A percentile compares a stretch with the other conserved stretches of the same genome.
phyloP scores from a whole-genome alignment of 441 rosid genomes.

The Eugenia klotzschiana region DNA sequence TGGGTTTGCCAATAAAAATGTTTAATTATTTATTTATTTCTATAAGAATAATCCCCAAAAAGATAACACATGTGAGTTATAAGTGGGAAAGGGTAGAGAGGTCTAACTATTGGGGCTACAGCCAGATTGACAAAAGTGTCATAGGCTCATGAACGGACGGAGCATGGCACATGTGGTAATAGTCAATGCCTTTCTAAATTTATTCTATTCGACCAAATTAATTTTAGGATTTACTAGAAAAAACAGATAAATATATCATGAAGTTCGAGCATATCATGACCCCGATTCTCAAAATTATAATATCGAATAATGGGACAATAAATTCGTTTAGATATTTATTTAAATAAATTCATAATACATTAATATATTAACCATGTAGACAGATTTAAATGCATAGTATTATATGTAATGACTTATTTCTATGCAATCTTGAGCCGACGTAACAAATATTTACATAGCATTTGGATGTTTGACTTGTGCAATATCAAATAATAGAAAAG shows the following conservation, averaged over 20 bases:
- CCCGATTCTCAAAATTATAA: too few relatives aligned
- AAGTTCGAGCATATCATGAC: not conserved
- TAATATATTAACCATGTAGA: too few relatives aligned
- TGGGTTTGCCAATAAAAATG: not conserved
- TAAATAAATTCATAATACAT: too few relatives aligned
- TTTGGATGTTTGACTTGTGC: too few relatives aligned
- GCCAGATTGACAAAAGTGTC: not conserved
- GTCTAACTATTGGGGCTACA: not conserved
- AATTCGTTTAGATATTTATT: too few relatives aligned
- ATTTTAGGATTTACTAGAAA: not conserved
- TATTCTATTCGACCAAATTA: not conserved
- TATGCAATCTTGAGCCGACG: too few relatives aligned
- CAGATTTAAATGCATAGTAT: too few relatives aligned
- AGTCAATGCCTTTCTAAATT: not conserved
- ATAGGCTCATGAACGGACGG: fast-evolving
- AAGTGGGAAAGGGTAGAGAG: not conserved
- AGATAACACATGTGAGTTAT: not conserved
- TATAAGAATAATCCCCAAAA: too few relatives aligned
- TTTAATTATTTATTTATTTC: not conserved
- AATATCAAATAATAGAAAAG: too few relatives aligned
- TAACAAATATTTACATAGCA: too few relatives aligned
- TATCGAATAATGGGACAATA: too few relatives aligned
- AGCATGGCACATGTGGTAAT: not conserved
- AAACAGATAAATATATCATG: not conserved
- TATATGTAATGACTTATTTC: too few relatives aligned